A percentile compares a stretch with the other conserved stretches of the same genome.
phyloP scores from a whole-genome alignment of 208 protist genomes.

The Leishmania aethiopica region DNA sequence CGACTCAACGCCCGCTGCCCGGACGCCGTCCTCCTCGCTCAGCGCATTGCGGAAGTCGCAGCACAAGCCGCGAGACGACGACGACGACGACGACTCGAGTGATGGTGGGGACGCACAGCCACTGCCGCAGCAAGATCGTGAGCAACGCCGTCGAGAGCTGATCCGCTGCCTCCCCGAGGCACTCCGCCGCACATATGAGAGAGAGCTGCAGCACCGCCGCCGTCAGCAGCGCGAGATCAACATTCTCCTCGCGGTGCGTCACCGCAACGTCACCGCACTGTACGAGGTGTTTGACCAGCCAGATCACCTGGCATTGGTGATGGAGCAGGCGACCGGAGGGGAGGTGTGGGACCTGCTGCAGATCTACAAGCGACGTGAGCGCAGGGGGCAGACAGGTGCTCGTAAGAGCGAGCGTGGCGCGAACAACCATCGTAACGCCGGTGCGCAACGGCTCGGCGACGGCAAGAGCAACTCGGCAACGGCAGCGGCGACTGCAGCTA shows the following conservation, averaged over 20 bases:
- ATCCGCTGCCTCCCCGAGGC: conserved; percentile 30
- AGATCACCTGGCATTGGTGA: conserved; percentile 60
- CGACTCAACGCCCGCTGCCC: neutral
- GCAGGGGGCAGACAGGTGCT: neutral
- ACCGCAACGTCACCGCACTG: conserved; percentile 64
- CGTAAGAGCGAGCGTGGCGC: neutral
- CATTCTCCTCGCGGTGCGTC: conserved; percentile 60
- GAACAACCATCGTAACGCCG: neutral
- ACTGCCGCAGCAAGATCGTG: neutral
- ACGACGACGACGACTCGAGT: neutral
- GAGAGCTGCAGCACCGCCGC: conserved; percentile 44
- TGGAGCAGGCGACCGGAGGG: conserved; percentile 78
- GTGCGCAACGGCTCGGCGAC: neutral
- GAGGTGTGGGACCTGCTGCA: conserved; percentile 60
- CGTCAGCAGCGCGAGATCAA: conserved; percentile 79
- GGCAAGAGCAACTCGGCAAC: neutral
- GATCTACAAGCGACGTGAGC: conserved; percentile 17
- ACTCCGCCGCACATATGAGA: conserved; percentile 41
- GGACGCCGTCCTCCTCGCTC: conserved; percentile 12
- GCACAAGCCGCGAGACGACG: conserved; percentile 3
- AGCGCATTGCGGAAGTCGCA: neutral
- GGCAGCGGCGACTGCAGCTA: conserved; percentile 12
- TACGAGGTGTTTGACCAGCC: conserved; percentile 67
- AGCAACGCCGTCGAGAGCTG: conserved; percentile 32
- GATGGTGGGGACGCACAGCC: neutral